phyloP scores from a whole-genome alignment of 83 land plant genomes.

The Diphasiastrum complanatum region DNA sequence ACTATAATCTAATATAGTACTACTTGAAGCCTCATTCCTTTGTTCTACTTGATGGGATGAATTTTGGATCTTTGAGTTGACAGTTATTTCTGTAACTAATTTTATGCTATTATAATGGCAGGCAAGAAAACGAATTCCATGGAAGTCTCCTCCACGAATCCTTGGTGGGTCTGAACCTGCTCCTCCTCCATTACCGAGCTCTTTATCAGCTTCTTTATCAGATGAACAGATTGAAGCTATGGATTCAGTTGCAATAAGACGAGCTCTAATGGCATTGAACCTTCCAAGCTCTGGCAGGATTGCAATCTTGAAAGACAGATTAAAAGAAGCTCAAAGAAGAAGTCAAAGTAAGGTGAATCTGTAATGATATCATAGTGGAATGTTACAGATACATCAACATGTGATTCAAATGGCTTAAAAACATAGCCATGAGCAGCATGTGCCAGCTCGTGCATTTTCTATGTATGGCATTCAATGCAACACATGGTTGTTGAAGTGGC shows the following conservation, averaged over 20 bases:
- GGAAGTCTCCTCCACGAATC: slow-evolving; percentile 47
- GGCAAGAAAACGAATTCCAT: slow-evolving; percentile 45
- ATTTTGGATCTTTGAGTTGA: not conserved
- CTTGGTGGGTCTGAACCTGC: slow-evolving; percentile 51
- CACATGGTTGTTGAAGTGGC: no score
- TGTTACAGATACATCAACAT: no score
- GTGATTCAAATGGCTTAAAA: no score
- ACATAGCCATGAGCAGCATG: no score
- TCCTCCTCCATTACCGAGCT: slow-evolving; percentile 48
- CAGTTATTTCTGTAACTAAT: not conserved
- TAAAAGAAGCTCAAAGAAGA: slow-evolving; percentile 36
- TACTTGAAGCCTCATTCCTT: no score
- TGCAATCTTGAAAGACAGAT: slow-evolving; percentile 34
- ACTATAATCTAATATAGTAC: no score
- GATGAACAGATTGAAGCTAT: slow-evolving; percentile 39
- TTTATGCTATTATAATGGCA: slow-evolving; percentile 11
- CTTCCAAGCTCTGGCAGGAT: slow-evolving; percentile 44
- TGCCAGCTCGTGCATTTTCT: no score
- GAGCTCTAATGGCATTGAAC: slow-evolving; percentile 42
- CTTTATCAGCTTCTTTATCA: slow-evolving; percentile 32
- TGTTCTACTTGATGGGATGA: not conserved
- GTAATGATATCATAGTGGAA: no score
- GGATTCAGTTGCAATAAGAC: slow-evolving; percentile 39
- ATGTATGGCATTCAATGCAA: no score
- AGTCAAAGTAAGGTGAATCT: no score